These are phyloP conservation scores for Glarea lozoyensis DNA, from an alignment of 495 filamentous ascomycete species.

Conservation along the genomic window DNA sequence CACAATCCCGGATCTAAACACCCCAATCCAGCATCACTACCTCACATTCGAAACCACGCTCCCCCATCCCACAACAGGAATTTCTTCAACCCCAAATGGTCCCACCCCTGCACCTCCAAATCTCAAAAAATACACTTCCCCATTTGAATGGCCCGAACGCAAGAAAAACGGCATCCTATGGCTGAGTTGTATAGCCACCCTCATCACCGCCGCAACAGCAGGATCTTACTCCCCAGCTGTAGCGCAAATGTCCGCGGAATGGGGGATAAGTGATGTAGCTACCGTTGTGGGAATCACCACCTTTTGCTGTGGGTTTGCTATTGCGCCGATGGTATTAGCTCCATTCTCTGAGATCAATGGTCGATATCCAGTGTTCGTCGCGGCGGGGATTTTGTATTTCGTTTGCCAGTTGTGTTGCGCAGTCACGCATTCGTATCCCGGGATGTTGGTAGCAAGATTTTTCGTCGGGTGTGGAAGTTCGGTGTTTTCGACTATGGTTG, in stretches of 20 bases:
- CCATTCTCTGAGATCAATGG: slow-evolving; percentile 87
- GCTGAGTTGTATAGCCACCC: slow-evolving; percentile 67
- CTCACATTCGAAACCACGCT: slow-evolving; percentile 63
- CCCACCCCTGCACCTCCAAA: slow-evolving; percentile 49
- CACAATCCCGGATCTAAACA: slow-evolving; percentile 1
- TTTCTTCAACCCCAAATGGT: slow-evolving; percentile 24
- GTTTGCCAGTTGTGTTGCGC: slow-evolving; percentile 69
- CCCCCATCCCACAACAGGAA: slow-evolving; percentile 42
- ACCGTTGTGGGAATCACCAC: slow-evolving; percentile 71
- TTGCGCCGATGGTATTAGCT: slow-evolving; percentile 85
- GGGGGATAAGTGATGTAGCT: slow-evolving; percentile 53
- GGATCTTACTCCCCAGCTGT: slow-evolving; percentile 69
- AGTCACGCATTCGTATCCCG: slow-evolving; percentile 58
- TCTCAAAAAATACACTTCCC: slow-evolving; percentile 58
- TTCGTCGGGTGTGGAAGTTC: slow-evolving; percentile 65
- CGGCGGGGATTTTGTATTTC: slow-evolving; percentile 56
- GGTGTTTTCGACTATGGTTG: slow-evolving; percentile 88
- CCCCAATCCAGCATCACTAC: slow-evolving; percentile 55
- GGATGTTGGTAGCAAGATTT: slow-evolving; percentile 71
- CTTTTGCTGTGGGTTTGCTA: slow-evolving; percentile 74
- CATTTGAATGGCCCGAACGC: slow-evolving; percentile 61
- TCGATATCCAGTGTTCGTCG: slow-evolving; percentile 70
- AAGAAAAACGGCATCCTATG: slow-evolving; percentile 66
- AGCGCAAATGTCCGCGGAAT: slow-evolving; percentile 50
- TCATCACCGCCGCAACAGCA: slow-evolving; percentile 71